Conservation (phyloP, 169 alveolate genomes). For the Cryptosporidium sp. region DNA sequence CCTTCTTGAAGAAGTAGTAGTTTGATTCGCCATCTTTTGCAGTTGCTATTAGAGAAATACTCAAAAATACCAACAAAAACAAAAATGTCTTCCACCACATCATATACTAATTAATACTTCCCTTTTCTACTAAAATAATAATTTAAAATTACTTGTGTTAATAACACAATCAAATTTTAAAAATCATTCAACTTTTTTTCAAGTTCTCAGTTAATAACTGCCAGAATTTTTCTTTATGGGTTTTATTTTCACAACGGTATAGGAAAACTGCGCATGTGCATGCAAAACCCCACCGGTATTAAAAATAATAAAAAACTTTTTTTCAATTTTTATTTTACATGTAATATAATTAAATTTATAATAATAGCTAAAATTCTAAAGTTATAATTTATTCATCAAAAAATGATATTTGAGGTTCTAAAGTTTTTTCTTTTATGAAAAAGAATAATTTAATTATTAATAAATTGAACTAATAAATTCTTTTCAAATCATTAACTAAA, state of each 20-base stretch:
- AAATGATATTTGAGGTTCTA: not conserved
- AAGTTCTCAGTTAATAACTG: constrained; percentile 11
- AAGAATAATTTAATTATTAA: not conserved
- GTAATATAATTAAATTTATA: constrained; percentile 8
- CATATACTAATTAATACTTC: not conserved
- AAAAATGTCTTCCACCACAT: constrained; percentile 55
- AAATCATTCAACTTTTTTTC: constrained; percentile 43
- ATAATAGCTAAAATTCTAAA: constrained; percentile 6
- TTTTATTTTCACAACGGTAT: constrained; percentile 61
- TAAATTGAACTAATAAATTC: not conserved
- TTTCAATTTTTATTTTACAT: constrained; percentile 5
- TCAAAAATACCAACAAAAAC: not conserved
- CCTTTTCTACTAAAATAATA: constrained; percentile 26
- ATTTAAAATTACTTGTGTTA: constrained; percentile 46
- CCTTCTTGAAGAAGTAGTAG: constrained; percentile 52
- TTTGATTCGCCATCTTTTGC: constrained; percentile 63
- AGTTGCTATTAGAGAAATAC: constrained; percentile 12
- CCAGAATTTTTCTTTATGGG: not conserved
- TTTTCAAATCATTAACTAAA: not conserved
- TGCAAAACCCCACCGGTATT: constrained; percentile 43
- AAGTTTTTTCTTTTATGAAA: not conserved
- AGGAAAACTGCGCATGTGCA: constrained; percentile 66
- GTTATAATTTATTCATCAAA: constrained; percentile 31
- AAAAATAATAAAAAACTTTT: not conserved
- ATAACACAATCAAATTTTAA: constrained; percentile 45